Conservation (phyloP, 2,329 filamentous ascomycete genomes). For the Verticillium albo-atrum region DNA sequence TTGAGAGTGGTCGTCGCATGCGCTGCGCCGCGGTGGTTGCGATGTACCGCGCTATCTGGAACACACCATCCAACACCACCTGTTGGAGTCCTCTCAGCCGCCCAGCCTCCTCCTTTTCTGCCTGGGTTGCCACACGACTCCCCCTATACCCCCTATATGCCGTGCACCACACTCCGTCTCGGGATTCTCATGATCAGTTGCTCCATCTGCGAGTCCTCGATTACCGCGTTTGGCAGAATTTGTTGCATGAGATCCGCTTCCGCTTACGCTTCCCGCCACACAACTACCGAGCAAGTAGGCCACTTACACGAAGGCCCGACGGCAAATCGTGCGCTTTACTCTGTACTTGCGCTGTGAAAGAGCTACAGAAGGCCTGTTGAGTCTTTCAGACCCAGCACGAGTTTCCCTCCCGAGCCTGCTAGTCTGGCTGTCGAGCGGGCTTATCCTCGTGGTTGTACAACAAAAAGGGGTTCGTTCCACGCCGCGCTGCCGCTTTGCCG, state of each 20-base stretch:
- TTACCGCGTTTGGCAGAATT: neutral
- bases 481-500: neutral
- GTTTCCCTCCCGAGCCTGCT: neutral
- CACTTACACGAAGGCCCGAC: neutral
- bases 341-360: neutral
- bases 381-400: neutral
- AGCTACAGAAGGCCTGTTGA: neutral
- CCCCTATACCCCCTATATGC: neutral
- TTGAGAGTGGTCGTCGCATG: neutral
- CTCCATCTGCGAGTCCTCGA: neutral
- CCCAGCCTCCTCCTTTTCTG: conserved; percentile 14
- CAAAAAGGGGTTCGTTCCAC: neutral
- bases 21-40: neutral
- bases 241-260: neutral
- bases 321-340: neutral
- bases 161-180: conserved; percentile 4
- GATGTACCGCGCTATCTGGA: conserved; percentile 14
- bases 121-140: neutral
- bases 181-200: conserved; percentile 3
- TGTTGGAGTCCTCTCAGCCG: conserved; percentile 6
- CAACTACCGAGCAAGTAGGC: neutral
- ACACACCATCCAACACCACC: conserved; percentile 11
- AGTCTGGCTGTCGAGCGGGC: neutral
- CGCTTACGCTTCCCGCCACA: neutral
- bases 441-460: neutral